Conservation (phyloP, 306 rosid genomes). For the Carpinus fangiana region DNA sequence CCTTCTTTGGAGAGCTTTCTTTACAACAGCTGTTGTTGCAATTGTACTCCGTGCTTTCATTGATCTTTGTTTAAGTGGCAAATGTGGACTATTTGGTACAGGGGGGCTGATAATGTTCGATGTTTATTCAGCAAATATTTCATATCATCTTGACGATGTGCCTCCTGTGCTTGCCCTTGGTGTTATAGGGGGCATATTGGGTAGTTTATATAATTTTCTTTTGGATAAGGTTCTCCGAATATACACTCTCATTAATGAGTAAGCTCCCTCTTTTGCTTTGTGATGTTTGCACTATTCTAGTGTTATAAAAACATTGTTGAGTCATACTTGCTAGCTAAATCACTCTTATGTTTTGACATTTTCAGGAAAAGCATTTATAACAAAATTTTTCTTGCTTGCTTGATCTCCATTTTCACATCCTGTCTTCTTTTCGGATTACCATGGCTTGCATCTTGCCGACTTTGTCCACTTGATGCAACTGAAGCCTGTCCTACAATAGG, state of each 20-base stretch:
- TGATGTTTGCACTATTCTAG: not conserved
- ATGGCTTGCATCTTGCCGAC: slow-evolving; percentile 74
- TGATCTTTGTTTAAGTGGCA: slow-evolving; percentile 79
- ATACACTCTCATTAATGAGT: slow-evolving; percentile 76
- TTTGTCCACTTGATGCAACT: slow-evolving; percentile 69
- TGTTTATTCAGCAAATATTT: slow-evolving; percentile 60
- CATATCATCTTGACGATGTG: slow-evolving; percentile 75
- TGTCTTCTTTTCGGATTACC: slow-evolving; percentile 93
- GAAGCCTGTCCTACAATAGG: slow-evolving; percentile 95
- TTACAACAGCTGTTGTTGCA: slow-evolving; percentile 84
- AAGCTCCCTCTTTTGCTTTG: slow-evolving; percentile 37
- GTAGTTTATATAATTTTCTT: slow-evolving; percentile 76
- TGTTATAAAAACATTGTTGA: slow-evolving; percentile 18
- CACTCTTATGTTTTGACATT: slow-evolving; percentile 24
- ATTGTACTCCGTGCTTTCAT: slow-evolving; percentile 80
- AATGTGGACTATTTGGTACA: slow-evolving; percentile 90
- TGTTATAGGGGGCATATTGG: slow-evolving; percentile 80
- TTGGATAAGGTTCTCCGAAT: slow-evolving; percentile 68
- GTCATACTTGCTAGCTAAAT: slow-evolving; percentile 26
- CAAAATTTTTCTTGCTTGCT: slow-evolving; percentile 71
- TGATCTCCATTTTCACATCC: slow-evolving; percentile 78
- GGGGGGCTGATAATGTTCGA: slow-evolving; percentile 97
- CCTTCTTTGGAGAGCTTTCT: slow-evolving; percentile 97
- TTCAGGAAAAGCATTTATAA: slow-evolving; percentile 71
- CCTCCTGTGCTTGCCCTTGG: slow-evolving; percentile 79